Evolutionary conservation across 148 eudicot genomes (phyloP), one percentile per base, ranked within the genome.

Genomic region (Silene latifolia): DNA sequence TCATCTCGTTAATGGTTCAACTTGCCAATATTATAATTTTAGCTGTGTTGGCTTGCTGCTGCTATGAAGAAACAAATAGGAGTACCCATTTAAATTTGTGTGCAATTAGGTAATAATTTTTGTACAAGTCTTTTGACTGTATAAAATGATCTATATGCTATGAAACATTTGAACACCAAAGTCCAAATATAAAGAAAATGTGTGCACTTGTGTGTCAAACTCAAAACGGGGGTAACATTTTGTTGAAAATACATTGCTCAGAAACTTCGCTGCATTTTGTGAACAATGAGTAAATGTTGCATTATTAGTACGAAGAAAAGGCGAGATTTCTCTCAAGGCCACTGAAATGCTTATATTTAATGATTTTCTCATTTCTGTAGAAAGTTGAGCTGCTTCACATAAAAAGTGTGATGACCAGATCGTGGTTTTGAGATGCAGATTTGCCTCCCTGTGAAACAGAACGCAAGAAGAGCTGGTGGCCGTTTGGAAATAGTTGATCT

Each of bases 381-480:
- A 35, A 51, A 76, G 87, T 91, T 88, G 94, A 89, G 71, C 32
- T 5, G 23, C 44, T 59, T 53, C 64, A 17, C 18, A 9, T 42
- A 27, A 39, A 32, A 62, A 20, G 46, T 25, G 27, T 66, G 72
- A 72, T 63, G 69, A 58, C 56, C 74, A n/a, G 21, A 60, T 46
- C 57, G 53, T 19, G 25, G 56, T 79, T 27, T 68, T 58, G 60
- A 17, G 60, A n/a, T 82, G 79, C 96, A 92, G 98, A 93, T 72
- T 35, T 85, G 56, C 91, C 85, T 42, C 85, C 86, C 21, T 13
- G 72, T n/a, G 98, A 89, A 60, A 75, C 72, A 44, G 84, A 82
- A 85, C 88, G 72, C 82, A 89, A 85, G 90, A 93, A 81, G 74
- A 83, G 67, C 77, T 93, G 98, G 98, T 89, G 96, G 93, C 86